phyloP scores from a whole-genome alignment of 31 red algal species.

The Odonthalia washingtoniensis region DNA sequence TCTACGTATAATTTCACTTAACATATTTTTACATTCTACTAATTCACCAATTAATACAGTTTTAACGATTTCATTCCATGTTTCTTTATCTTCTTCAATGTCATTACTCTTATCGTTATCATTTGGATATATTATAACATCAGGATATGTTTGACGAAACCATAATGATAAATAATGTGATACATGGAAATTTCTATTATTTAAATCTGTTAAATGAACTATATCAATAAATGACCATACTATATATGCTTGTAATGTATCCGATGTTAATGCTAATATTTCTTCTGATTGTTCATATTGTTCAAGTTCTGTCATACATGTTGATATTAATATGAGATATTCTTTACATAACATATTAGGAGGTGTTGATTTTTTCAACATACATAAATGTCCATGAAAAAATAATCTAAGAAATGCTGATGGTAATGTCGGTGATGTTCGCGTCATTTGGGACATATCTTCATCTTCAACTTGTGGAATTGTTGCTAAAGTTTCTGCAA shows the following conservation, averaged over 20 bases:
- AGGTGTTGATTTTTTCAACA: background rate
- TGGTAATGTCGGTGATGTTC: conserved; percentile 1
- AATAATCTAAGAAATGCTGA: background rate
- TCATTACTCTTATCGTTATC: background rate
- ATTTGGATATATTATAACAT: background rate
- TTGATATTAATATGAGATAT: background rate
- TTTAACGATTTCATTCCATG: conserved; percentile 60
- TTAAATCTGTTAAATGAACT: conserved; percentile 30
- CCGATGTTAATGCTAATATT: background rate
- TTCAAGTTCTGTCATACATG: conserved; percentile 17
- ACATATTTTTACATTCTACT: background rate
- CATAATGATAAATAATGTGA: conserved; percentile 51
- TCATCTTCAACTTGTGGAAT: too few species aligned
- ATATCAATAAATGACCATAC: conserved; percentile 64
- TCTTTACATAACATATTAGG: background rate
- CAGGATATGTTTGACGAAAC: conserved; percentile 44
- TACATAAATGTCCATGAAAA: background rate
- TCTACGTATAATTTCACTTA: background rate
- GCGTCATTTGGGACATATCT: too few species aligned
- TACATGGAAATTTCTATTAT: conserved; percentile 41
- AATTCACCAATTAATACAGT: conserved; percentile 5
- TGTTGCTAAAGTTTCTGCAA: too few species aligned
- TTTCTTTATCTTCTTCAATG: conserved; percentile 22
- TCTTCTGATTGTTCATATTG: conserved; percentile 10
- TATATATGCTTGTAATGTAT: conserved; percentile 11